Conservation (phyloP, 2,329 filamentous ascomycete genomes). For the Allantophomopsis cytisporea region DNA sequence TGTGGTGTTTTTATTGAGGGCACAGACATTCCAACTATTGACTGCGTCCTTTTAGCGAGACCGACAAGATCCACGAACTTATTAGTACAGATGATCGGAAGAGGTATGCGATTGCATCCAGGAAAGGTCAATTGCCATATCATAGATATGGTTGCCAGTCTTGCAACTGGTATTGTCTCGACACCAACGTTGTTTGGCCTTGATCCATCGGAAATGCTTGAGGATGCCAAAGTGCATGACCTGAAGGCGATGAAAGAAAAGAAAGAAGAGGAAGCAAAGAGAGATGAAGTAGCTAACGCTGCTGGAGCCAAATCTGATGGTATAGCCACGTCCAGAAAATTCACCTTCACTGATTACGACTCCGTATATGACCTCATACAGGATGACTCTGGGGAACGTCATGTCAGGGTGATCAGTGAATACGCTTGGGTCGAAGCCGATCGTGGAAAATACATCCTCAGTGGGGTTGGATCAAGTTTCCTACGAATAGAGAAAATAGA, state of each 20-base stretch:
- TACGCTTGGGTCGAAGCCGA: slow-evolving; percentile 74
- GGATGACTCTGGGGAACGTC: slow-evolving; percentile 64
- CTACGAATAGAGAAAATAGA: slow-evolving; percentile 29
- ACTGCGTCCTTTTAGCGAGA: slow-evolving; percentile 77
- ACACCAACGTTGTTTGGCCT: slow-evolving; percentile 89
- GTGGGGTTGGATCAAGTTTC: slow-evolving; percentile 48
- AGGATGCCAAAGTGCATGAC: slow-evolving; percentile 47
- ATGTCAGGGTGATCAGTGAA: slow-evolving; percentile 64
- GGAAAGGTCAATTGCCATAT: slow-evolving; percentile 84
- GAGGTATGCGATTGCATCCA: slow-evolving; percentile 72
- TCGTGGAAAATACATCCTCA: slow-evolving; percentile 58
- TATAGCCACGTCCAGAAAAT: slow-evolving; percentile 1
- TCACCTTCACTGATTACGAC: slow-evolving; percentile 77
- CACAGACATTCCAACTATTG: slow-evolving; percentile 94
- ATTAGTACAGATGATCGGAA: slow-evolving; percentile 93
- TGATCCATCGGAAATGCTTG: slow-evolving; percentile 66
- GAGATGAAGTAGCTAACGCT: slow-evolving; percentile 2
- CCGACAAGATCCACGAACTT: slow-evolving; percentile 90
- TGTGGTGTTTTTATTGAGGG: slow-evolving; percentile 96
- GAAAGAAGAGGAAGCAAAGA: slow-evolving; percentile 27
- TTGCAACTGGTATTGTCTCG: slow-evolving; percentile 75
- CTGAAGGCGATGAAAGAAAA: slow-evolving; percentile 40
- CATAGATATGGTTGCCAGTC: slow-evolving; percentile 86
- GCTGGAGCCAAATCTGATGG: background rate
- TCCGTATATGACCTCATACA: slow-evolving; percentile 83